These are phyloP conservation scores for Rhodotorula toruloides DNA, from an alignment of 768 basidiomycete genomes.

Conservation along the genomic window DNA sequence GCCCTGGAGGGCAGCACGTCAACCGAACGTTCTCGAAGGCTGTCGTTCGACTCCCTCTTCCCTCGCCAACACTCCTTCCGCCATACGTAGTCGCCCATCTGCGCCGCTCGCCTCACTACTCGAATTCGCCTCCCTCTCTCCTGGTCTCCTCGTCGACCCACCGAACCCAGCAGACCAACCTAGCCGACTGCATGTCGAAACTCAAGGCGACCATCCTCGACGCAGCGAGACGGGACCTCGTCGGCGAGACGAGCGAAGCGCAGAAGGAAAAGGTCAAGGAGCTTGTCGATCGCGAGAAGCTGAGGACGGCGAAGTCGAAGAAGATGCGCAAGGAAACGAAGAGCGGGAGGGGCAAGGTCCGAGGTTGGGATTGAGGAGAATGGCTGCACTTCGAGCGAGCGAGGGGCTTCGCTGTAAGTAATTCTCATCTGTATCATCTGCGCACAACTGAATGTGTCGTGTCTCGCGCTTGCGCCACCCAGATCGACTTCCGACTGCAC, in stretches of 20 bases:
- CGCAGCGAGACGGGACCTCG: slow-evolving; percentile 26
- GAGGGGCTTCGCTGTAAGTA: too few species aligned
- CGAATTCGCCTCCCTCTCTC: slow-evolving; percentile 14
- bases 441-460: too few species aligned
- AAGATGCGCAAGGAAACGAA: slow-evolving; percentile 21
- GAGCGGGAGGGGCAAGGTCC: slow-evolving; percentile 14
- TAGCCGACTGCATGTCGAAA: slow-evolving; percentile 34
- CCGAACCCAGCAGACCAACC: slow-evolving; percentile 34
- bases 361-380: slow-evolving; percentile 9
- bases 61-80: slow-evolving; percentile 20
- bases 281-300: slow-evolving; percentile 17
- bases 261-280: slow-evolving; percentile 28
- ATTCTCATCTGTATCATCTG: too few species aligned
- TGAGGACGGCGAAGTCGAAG: slow-evolving; percentile 9
- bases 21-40: slow-evolving; percentile 41
- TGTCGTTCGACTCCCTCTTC: slow-evolving; percentile 34
- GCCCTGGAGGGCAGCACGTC: slow-evolving; percentile 41
- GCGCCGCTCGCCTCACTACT: slow-evolving; percentile 18
- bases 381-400: too few species aligned
- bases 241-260: slow-evolving; percentile 31
- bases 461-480: too few species aligned
- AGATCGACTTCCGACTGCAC: too few species aligned
- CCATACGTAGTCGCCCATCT: slow-evolving; percentile 24
- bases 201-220: slow-evolving; percentile 20
- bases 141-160: slow-evolving; percentile 33